Conservation (phyloP, 768 basidiomycete species). For the Cyclocybe aegerita region DNA sequence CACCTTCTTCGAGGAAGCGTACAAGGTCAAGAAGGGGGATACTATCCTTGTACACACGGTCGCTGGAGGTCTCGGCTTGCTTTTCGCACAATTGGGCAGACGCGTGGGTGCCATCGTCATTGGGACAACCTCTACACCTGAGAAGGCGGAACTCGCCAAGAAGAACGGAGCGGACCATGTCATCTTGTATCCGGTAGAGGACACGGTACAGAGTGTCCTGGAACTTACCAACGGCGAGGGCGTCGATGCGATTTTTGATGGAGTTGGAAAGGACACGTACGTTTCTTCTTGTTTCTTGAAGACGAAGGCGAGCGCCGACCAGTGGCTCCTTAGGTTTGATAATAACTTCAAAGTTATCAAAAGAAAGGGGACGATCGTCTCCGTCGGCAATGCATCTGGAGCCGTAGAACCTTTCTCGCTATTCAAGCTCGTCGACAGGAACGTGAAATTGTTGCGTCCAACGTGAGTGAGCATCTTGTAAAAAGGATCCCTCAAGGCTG, state of each 20-base stretch:
- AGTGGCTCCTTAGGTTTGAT: constrained; percentile 54
- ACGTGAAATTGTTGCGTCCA: constrained; percentile 77
- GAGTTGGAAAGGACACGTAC: constrained; percentile 95
- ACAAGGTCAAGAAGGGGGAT: constrained; percentile 79
- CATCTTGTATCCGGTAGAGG: constrained; percentile 74
- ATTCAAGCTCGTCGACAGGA: constrained; percentile 76
- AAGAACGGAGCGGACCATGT: constrained; percentile 84
- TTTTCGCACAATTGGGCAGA: constrained; percentile 69
- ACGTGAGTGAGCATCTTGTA: constrained; percentile 43
- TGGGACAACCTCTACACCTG: constrained; percentile 84
- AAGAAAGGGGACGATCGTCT: constrained; percentile 88
- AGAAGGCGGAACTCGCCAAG: constrained; percentile 82
- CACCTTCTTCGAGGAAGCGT: constrained; percentile 80
- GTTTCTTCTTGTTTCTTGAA: constrained; percentile 24
- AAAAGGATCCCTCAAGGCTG: neutral
- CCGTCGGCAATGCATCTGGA: constrained; percentile 91
- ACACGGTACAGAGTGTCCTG: constrained; percentile 70
- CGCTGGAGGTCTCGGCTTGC: constrained; percentile 83
- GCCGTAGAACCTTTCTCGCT: constrained; percentile 74
- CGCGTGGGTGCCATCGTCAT: constrained; percentile 84
- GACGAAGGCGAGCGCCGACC: neutral
- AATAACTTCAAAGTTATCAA: constrained; percentile 77
- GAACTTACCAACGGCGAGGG: constrained; percentile 79
- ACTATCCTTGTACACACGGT: constrained; percentile 85
- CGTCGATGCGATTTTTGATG: constrained; percentile 88